Percentiles rank a stretch among this genome's conserved stretches.
phyloP scores from a whole-genome alignment of 768 basidiomycete genomes.

The Naganishia vaughanmartiniae region DNA sequence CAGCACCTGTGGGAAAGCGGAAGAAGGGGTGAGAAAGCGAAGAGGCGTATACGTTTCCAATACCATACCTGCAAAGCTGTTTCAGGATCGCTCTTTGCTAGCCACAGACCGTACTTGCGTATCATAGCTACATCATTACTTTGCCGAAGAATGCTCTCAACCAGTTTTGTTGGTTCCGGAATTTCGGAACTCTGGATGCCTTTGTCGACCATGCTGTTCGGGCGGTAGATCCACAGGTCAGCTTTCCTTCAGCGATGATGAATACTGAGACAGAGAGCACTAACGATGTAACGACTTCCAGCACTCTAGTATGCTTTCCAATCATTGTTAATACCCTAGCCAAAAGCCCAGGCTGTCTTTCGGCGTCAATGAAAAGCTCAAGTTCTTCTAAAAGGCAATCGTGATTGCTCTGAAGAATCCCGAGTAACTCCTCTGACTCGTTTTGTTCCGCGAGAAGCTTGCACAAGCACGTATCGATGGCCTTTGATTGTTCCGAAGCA shows the following conservation, averaged over 20 bases:
- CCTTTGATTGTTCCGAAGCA: constrained; percentile 53
- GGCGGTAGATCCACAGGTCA: not conserved
- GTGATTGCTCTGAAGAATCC: constrained; percentile 61
- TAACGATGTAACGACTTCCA: constrained; percentile 69
- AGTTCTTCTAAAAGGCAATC: constrained; percentile 63
- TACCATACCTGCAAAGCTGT: constrained; percentile 62
- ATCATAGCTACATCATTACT: constrained; percentile 64
- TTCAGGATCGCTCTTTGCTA: constrained; percentile 66
- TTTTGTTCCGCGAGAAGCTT: constrained; percentile 67
- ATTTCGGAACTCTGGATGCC: constrained; percentile 65
- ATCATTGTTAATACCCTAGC: constrained; percentile 62
- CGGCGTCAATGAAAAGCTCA: constrained; percentile 59
- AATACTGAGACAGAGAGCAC: constrained; percentile 39
- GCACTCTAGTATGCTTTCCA: constrained; percentile 63
- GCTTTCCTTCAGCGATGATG: not conserved
- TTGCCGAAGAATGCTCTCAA: constrained; percentile 61
- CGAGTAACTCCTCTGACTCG: constrained; percentile 64
- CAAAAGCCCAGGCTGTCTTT: constrained; percentile 63
- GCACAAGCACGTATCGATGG: constrained; percentile 77
- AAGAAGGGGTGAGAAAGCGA: constrained; percentile 15
- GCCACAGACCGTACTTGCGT: constrained; percentile 77
- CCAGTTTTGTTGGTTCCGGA: constrained; percentile 63
- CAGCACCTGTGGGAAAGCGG: constrained; percentile 58
- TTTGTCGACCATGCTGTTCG: constrained; percentile 64
- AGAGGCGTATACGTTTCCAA: not conserved